Evolutionary conservation across 2,329 filamentous ascomycete genomes (phyloP).

Genomic region (Alternaria postmessia): DNA sequence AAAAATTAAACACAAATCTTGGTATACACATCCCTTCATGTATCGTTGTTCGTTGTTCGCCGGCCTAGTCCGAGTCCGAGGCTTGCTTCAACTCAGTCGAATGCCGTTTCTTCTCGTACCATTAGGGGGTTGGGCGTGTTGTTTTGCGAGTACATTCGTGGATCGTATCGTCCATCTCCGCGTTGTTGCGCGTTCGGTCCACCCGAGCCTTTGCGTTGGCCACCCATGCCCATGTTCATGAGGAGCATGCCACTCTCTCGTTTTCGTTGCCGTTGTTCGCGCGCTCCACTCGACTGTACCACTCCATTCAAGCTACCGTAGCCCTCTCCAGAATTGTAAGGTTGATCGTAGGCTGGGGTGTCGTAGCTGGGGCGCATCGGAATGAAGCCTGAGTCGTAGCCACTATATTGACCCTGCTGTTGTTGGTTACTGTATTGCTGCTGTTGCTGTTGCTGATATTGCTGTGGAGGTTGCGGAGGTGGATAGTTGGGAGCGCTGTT

Average conservation of each 20-base stretch:
- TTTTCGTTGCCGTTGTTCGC: conserved; percentile 44
- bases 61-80: neutral
- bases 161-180: conserved; percentile 32
- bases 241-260: conserved; percentile 52
- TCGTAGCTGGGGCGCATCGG: conserved; percentile 62
- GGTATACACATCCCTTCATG: conserved; percentile 16
- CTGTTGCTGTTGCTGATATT: conserved; percentile 21
- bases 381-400: conserved; percentile 61
- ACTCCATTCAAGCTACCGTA: conserved; percentile 48
- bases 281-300: conserved; percentile 33
- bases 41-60: conserved; percentile 16
- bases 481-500: conserved; percentile 32
- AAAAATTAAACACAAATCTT: conserved; percentile 39
- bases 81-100: conserved; percentile 28
- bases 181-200: conserved; percentile 31
- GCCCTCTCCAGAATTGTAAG: conserved; percentile 38
- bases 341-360: conserved; percentile 37
- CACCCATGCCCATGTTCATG: conserved; percentile 48
- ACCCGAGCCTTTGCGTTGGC: conserved; percentile 49
- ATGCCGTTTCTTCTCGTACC: conserved; percentile 43
- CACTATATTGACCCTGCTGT: conserved; percentile 36
- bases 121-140: conserved; percentile 29
- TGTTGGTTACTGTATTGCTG: conserved; percentile 23
- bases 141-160: conserved; percentile 10
- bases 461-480: conserved; percentile 37